These are phyloP conservation scores for Glycine tomentella DNA, from an alignment of 306 rosid genomes.

Conservation along the genomic window DNA sequence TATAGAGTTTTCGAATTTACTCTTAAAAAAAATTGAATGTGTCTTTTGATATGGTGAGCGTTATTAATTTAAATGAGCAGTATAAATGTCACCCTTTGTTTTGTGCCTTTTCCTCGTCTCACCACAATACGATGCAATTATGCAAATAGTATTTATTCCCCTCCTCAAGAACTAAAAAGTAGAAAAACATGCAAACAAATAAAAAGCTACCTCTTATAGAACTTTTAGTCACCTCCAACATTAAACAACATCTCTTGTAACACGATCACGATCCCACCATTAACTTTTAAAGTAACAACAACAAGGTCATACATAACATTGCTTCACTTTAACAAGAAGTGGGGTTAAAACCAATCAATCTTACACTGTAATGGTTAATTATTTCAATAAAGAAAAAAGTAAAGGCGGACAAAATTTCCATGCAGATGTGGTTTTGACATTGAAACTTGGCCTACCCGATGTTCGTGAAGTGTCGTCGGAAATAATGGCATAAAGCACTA, in stretches of 20 bases:
- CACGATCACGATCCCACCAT: background rate
- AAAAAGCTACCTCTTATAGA: background rate
- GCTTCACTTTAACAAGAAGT: constrained; percentile 24
- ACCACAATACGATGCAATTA: background rate
- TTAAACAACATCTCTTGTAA: background rate
- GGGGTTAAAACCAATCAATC: constrained; percentile 20
- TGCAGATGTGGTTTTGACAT: constrained; percentile 27
- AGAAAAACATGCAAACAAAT: background rate
- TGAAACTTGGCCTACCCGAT: constrained; percentile 37
- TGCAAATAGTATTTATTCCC: background rate
- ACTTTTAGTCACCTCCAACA: background rate
- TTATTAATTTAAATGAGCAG: no score
- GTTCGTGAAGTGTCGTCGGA: constrained; percentile 34
- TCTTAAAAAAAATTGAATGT: no score
- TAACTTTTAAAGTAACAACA: constrained; percentile 31
- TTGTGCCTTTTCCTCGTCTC: background rate
- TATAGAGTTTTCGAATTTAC: no score
- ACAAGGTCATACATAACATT: background rate
- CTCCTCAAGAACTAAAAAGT: background rate
- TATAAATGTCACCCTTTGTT: no score
- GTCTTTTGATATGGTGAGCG: no score
- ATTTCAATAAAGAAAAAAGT: background rate
- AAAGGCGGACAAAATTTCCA: constrained; percentile 22
- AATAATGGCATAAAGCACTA: constrained; percentile 25
- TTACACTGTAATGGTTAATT: background rate